Base-by-base conservation (phyloP, 805 yeast species). In the Saturnispora silvae region DNA sequence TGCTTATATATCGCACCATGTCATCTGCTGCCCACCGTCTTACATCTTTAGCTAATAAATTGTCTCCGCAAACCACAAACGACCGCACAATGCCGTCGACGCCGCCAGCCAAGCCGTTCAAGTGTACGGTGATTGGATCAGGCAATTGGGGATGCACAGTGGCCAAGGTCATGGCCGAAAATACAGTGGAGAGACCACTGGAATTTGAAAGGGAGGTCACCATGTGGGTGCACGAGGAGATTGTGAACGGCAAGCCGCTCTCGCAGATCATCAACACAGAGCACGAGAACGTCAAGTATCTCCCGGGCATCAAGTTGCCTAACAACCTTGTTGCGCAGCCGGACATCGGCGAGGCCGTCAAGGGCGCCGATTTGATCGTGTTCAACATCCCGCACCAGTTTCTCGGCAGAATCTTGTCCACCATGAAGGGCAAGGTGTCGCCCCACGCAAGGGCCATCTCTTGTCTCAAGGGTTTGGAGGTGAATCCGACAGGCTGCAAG, bases 81-180 rank as follows among this genome's bases (percentile, higher is more conserved):
- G 45, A 34, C 33, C 31, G 42, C 15, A 33, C 49, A 2, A 37
- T 29, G 10, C 48, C 51, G 6, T 45, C 42, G 35, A 51, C 46
- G 31, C 42, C 45, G 13, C 56, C 58, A n/a, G 52, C 40, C 19
- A 48, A 33, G 19, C 63, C 61, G 17, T 76, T 65, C 62, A 72
- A 67, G 51, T 69, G 79, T 30, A 67, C 86, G 28, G 84, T 86
- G 38, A 77, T 92, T 46, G 98, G 98, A 29, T 86, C 96, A 22
- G 98, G 97, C 57, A 89, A 89, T 64, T 89, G 98, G 84, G 98
- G 98, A 46, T 85, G 96, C 27, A 89, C 97, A 15, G 86, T 92
- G 38, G 96, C 97, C 45, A 89, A 92, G 60, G 85, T 89, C 31
- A 78, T 86, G 20, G 86, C 96, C 27, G 97, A 92, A 61, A 87